Evolutionary conservation across 371 early-diverging fungal species (phyloP).

Genomic region (Ordospora pajunii): DNA sequence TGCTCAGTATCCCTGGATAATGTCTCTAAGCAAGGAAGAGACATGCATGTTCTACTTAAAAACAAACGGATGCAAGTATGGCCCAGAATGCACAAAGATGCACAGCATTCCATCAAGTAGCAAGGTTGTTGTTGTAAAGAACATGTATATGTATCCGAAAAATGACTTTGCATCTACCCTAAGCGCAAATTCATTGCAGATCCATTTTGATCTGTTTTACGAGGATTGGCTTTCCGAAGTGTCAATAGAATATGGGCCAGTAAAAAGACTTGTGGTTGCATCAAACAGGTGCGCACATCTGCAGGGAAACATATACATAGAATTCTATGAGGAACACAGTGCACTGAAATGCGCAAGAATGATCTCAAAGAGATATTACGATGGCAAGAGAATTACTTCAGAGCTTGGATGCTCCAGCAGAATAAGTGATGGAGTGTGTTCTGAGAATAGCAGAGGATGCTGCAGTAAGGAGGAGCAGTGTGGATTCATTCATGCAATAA

Average conservation of each 20-base stretch:
- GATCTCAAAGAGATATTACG: constrained; percentile 83
- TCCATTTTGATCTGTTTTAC: constrained; percentile 83
- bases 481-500: constrained; percentile 91
- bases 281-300: constrained; percentile 94
- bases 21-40: not conserved
- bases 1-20: no score
- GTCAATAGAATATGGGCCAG: constrained; percentile 78
- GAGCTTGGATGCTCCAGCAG: constrained; percentile 87
- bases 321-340: constrained; percentile 76
- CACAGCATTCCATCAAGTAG: constrained; percentile 87
- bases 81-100: constrained; percentile 85
- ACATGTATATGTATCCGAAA: constrained; percentile 82
- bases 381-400: constrained; percentile 77
- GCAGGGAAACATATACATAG: constrained; percentile 77
- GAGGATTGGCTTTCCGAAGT: constrained; percentile 87
- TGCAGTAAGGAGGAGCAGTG: constrained; percentile 89
- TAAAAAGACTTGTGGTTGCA: constrained; percentile 84
- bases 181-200: constrained; percentile 69
- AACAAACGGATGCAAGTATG: constrained; percentile 91
- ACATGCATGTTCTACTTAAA: constrained; percentile 87
- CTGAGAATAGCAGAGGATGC: constrained; percentile 80
- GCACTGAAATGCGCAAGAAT: constrained; percentile 76
- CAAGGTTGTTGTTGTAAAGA: constrained; percentile 78
- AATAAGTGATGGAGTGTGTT: constrained; percentile 88
- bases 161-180: constrained; percentile 68